These are phyloP conservation scores for Corynespora cassiicola DNA, from an alignment of 2,329 filamentous ascomycete species.

Conservation along the genomic window DNA sequence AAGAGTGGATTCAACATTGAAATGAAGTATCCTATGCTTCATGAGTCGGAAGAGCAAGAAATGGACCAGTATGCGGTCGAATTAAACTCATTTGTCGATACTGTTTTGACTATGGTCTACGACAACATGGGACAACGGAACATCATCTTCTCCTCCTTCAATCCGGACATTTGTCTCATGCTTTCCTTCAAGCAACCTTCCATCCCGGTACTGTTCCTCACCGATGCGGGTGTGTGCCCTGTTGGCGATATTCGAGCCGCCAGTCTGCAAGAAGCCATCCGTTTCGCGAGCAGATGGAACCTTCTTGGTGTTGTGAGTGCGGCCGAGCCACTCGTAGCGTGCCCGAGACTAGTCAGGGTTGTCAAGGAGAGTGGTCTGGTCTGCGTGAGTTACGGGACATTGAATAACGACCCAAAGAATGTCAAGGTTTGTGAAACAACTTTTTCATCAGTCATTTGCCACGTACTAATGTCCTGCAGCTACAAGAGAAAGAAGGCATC, in stretches of 20 bases:
- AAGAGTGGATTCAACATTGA: conserved; percentile 97
- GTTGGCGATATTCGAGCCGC: conserved; percentile 90
- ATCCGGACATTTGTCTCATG: conserved; percentile 93
- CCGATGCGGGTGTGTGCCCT: conserved; percentile 79
- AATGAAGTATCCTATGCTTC: conserved; percentile 98
- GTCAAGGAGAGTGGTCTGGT: conserved; percentile 94
- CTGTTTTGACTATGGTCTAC: conserved; percentile 87
- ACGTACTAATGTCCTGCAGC: conserved; percentile 56
- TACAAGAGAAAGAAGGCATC: conserved; percentile 93
- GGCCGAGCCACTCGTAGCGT: conserved; percentile 87
- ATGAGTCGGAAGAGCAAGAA: conserved; percentile 91
- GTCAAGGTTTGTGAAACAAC: conserved; percentile 71
- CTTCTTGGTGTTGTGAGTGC: conserved; percentile 87
- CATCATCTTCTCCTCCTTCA: conserved; percentile 96
- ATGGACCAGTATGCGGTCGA: conserved; percentile 98
- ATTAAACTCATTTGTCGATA: conserved; percentile 95
- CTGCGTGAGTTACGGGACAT: conserved; percentile 89
- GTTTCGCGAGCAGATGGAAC: conserved; percentile 95
- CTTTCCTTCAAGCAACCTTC: conserved; percentile 97
- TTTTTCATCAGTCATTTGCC: neutral
- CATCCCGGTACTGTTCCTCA: conserved; percentile 93
- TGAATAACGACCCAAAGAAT: conserved; percentile 87
- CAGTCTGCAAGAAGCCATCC: conserved; percentile 92
- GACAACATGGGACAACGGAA: conserved; percentile 82
- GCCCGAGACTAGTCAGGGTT: conserved; percentile 85